Base-by-base conservation (phyloP, 495 filamentous ascomycete genomes). In the Copromyces sp. region DNA sequence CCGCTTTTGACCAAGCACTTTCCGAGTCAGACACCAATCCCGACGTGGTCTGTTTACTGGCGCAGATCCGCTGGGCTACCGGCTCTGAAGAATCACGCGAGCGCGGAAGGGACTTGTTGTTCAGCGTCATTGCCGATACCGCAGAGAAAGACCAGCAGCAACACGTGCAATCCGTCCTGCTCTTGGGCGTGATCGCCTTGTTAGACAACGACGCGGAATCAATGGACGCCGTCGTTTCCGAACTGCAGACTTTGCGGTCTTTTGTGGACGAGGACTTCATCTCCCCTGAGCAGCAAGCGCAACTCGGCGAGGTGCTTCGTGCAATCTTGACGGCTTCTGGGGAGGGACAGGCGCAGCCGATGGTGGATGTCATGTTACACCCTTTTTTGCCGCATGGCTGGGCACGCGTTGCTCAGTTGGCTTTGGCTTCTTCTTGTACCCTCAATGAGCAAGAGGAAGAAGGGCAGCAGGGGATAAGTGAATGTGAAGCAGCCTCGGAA, bases 31-130 rank as follows among this genome's bases (percentile, higher is more conserved):
- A 65, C 12, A 65, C 53, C 6, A 65, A 65, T 0, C 92, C 95
- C 3, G 93, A 99, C 79, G 91, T 95, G 4, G 89, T 94, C 17
- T 97, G 94, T 77, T 86, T 97, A 17, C 86, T 98, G 9, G 91
- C 94, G 3, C 92, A 98, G 78, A 90, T 98, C 3, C 86, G 98
- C 7, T 99, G 95, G 94, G 94, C 93, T 3, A 94, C 92, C 77
- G 94, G 93, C 35, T 89, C 89, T 2, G 88, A 91, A 9, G 88
- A 91, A 14, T 91, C 94, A 68, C 86, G 89, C 47, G 86, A 86
- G 53, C 88, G 93, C 71, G 93, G 95, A 14, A 87, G 92, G 6
- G 89, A 96, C 68, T 87, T 95, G 72, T 81, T 98, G 29, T 93
- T 97, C 75, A 89, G 90, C 16, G 83, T 90, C 69, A 89, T 97